phyloP scores from a whole-genome alignment of 352 stramenopile genomes.

The Phytopythium chamaehyphon region DNA sequence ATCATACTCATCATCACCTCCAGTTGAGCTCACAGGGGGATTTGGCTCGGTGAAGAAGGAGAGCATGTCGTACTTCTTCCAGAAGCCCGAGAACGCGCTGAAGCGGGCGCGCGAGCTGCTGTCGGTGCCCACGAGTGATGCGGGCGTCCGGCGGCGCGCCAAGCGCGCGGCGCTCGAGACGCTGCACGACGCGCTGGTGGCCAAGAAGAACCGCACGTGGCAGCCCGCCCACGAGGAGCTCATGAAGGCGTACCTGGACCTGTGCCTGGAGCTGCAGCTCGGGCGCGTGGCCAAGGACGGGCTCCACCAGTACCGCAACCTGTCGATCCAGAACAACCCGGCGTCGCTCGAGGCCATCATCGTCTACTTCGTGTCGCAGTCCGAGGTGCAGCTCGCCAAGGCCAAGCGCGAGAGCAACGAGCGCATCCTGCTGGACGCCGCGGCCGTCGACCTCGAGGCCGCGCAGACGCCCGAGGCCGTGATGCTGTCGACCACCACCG shows the following conservation, averaged over 20 bases:
- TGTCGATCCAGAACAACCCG: conserved; percentile 93
- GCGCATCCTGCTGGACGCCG: conserved; percentile 72
- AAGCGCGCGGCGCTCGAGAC: conserved; percentile 84
- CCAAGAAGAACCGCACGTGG: conserved; percentile 96
- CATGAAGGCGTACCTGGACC: conserved; percentile 95
- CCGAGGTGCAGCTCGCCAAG: conserved; percentile 82
- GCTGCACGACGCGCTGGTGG: conserved; percentile 93
- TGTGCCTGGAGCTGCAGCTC: conserved; percentile 95
- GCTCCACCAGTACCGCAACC: conserved; percentile 97
- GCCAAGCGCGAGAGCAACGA: conserved; percentile 87
- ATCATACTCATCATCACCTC: not conserved
- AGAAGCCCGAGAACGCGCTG: conserved; percentile 91
- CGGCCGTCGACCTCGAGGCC: conserved; percentile 89
- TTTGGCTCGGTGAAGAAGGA: not conserved
- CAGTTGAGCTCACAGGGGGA: not conserved
- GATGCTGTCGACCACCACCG: conserved; percentile 96
- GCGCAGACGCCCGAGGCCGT: conserved; percentile 93
- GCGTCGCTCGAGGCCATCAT: conserved; percentile 95
- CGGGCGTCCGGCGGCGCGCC: conserved; percentile 63
- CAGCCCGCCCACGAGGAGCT: conserved; percentile 96
- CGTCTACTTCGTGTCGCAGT: conserved; percentile 88
- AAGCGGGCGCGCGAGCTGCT: conserved; percentile 89
- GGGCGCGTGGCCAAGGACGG: conserved; percentile 96
- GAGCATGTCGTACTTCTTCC: conserved; percentile 81
- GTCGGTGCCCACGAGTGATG: conserved; percentile 70